Percentiles rank a stretch among this genome's conserved stretches.
Conservation (phyloP, 2,329 filamentous ascomycete species). For the Periconia sp. region DNA sequence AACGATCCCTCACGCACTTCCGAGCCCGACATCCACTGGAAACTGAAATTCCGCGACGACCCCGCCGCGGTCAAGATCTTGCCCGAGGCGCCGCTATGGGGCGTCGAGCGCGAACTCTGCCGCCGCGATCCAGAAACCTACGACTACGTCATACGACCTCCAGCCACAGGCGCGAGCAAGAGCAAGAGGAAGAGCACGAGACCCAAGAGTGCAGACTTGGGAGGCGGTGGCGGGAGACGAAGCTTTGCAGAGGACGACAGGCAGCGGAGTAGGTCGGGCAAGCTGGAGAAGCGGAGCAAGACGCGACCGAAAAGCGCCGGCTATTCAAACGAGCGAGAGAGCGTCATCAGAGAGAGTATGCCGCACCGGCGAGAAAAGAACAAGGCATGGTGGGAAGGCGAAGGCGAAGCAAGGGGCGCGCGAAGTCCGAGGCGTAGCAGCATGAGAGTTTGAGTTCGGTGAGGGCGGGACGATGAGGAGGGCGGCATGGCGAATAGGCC, state of each 20-base stretch:
- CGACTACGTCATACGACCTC: slow-evolving; percentile 46
- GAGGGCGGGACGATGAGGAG: too few species aligned
- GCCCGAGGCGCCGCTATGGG: slow-evolving; percentile 54
- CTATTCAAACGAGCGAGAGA: slow-evolving; percentile 38
- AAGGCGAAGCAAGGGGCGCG: too few species aligned
- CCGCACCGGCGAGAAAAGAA: slow-evolving; percentile 41
- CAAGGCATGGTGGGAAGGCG: slow-evolving; percentile 43
- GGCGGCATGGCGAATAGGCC: too few species aligned
- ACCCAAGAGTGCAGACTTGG: slow-evolving; percentile 23
- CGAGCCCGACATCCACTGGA: slow-evolving; percentile 53
- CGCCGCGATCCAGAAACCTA: slow-evolving; percentile 51
- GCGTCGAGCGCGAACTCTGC: slow-evolving; percentile 51
- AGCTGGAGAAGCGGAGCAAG: slow-evolving; percentile 16
- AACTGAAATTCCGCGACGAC: slow-evolving; percentile 41
- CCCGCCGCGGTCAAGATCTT: slow-evolving; percentile 46
- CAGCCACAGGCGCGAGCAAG: slow-evolving; percentile 29
- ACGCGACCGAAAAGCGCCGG: slow-evolving; percentile 24
- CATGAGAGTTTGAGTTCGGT: too few species aligned
- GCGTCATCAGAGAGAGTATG: slow-evolving; percentile 39
- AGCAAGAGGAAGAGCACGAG: slow-evolving; percentile 18
- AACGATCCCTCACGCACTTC: slow-evolving; percentile 26
- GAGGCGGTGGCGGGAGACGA: slow-evolving; percentile 11
- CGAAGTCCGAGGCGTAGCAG: too few species aligned
- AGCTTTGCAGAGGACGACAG: slow-evolving; percentile 27
- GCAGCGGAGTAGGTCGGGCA: slow-evolving; percentile 14